phyloP scores from a whole-genome alignment of 2,329 filamentous ascomycete species.

The Fusarium algeriense region DNA sequence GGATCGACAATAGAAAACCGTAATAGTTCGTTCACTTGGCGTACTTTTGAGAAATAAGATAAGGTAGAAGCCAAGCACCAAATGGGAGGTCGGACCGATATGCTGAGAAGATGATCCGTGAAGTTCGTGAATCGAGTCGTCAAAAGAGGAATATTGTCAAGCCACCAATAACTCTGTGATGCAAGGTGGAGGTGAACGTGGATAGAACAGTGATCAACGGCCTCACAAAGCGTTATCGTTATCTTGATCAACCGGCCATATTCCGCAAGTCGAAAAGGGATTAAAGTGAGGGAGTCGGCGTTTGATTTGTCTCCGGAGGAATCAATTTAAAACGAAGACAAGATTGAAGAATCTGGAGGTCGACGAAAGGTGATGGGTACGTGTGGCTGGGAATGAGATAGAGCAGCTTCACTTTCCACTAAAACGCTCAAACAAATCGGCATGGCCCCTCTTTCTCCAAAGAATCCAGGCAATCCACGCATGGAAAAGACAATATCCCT shows the following conservation, averaged over 20 bases:
- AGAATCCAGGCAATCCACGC: constrained; percentile 14
- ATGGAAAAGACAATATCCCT: constrained; percentile 18
- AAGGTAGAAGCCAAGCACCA: not conserved
- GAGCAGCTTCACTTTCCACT: constrained; percentile 1
- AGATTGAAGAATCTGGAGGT: constrained; percentile 27
- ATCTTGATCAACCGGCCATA: constrained; percentile 12
- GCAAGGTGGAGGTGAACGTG: constrained; percentile 4
- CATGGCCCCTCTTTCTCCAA: constrained; percentile 32
- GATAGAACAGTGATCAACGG: constrained; percentile 16
- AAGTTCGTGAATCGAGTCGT: not conserved
- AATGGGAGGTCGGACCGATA: not conserved
- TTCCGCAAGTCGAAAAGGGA: constrained; percentile 12
- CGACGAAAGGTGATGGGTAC: constrained; percentile 25
- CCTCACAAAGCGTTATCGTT: constrained; percentile 16
- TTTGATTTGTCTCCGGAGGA: not conserved
- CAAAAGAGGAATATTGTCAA: constrained; percentile 15
- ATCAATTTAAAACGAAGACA: constrained; percentile 1
- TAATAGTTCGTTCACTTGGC: constrained; percentile 9
- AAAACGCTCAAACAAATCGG: constrained; percentile 21
- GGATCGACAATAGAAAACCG: constrained; percentile 33
- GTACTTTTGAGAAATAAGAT: not conserved
- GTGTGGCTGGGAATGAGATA: constrained; percentile 20
- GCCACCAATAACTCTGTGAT: constrained; percentile 16
- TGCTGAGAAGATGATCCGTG: constrained; percentile 7
- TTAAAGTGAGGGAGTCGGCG: not conserved